Evolutionary conservation across 2,329 filamentous ascomycete species (phyloP).

Genomic region (Fusarium haematococcum): DNA sequence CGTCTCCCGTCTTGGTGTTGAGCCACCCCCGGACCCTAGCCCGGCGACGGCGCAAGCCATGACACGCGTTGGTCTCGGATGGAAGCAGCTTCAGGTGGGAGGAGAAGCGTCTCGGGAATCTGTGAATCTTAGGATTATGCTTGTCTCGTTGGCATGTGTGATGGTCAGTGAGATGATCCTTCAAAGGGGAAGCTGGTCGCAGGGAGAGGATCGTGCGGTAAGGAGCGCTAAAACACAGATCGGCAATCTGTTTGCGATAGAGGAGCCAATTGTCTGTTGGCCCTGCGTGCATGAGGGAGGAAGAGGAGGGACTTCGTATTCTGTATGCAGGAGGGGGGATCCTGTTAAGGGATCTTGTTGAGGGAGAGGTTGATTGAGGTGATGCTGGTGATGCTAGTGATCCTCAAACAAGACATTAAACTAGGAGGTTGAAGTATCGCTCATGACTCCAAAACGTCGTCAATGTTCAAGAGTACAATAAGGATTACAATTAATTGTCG

Average conservation of each 20-base stretch:
- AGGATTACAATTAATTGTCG: background rate
- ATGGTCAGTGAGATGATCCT: background rate
- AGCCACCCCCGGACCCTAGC: constrained; percentile 3
- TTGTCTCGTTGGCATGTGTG: background rate
- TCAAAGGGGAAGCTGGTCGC: background rate
- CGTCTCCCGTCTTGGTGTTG: constrained; percentile 7
- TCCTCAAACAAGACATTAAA: background rate
- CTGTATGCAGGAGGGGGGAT: background rate
- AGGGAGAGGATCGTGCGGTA: background rate
- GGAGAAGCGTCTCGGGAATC: background rate
- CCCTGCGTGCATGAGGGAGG: background rate
- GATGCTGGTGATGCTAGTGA: background rate
- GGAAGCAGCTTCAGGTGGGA: background rate
- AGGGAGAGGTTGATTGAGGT: background rate
- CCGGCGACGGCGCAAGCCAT: background rate
- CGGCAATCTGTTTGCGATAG: background rate
- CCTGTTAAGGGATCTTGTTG: background rate
- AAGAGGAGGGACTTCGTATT: background rate
- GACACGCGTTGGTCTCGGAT: background rate
- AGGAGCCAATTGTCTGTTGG: background rate
- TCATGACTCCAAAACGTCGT: background rate
- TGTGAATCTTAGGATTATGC: background rate
- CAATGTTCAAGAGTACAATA: background rate
- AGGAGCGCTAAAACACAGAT: background rate
- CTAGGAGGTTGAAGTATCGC: background rate